A percentile compares a stretch with the other conserved stretches of the same genome.
phyloP scores from a whole-genome alignment of 2,329 filamentous ascomycete genomes.

The Colletotrichum euphorbiae region DNA sequence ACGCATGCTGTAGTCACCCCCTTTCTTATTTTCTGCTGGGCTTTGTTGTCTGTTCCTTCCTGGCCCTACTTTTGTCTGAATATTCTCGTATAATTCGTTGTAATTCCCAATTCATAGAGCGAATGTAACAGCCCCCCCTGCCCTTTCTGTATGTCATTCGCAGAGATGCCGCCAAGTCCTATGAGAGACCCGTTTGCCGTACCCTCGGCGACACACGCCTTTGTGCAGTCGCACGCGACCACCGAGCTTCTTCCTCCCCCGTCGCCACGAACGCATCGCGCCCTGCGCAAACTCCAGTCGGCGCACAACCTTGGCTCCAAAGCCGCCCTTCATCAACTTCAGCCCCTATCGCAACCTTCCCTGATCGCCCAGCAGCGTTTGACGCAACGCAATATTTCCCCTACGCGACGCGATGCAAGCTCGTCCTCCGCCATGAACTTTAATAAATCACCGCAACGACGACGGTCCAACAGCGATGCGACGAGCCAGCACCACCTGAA shows the following conservation, averaged over 20 bases:
- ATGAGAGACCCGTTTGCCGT: slow-evolving; percentile 43
- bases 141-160: slow-evolving; percentile 15
- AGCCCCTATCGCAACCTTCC: slow-evolving; percentile 51
- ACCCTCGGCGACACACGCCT: slow-evolving; percentile 43
- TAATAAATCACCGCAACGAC: slow-evolving; percentile 64
- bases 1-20: slow-evolving; percentile 24
- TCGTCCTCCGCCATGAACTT: slow-evolving; percentile 41
- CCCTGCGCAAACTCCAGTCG: slow-evolving; percentile 79
- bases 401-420: slow-evolving; percentile 38
- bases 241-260: slow-evolving; percentile 66
- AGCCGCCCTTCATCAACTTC: slow-evolving; percentile 54
- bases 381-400: slow-evolving; percentile 51
- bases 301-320: slow-evolving; percentile 75
- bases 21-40: slow-evolving; percentile 6
- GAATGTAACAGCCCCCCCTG: slow-evolving; percentile 11
- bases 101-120: slow-evolving; percentile 24
- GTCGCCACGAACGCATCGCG: slow-evolving; percentile 74
- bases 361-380: slow-evolving; percentile 74
- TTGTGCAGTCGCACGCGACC: slow-evolving; percentile 41
- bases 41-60: background rate
- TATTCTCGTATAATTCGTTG: slow-evolving; percentile 30
- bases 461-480: slow-evolving; percentile 80
- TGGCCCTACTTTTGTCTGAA: slow-evolving; percentile 15
- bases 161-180: slow-evolving; percentile 48
- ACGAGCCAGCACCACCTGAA: slow-evolving; percentile 56